Conservation (phyloP, 2,329 filamentous ascomycete genomes). For the Periconia macrospinosa region DNA sequence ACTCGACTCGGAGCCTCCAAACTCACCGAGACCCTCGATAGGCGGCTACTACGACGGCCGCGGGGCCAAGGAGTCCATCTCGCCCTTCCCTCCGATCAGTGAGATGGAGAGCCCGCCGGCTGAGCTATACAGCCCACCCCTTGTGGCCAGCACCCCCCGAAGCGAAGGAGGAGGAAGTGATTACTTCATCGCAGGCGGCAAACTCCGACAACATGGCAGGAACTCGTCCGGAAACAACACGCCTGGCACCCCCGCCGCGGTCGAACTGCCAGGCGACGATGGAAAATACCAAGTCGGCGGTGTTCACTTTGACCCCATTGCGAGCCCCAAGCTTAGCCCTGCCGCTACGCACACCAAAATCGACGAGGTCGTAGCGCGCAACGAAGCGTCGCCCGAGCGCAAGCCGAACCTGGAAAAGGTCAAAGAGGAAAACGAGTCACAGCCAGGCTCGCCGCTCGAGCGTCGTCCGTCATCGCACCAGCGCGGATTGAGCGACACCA, state of each 20-base stretch:
- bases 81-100: constrained; percentile 31
- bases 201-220: constrained; percentile 20
- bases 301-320: constrained; percentile 16
- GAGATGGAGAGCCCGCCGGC: constrained; percentile 39
- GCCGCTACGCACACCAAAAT: constrained; percentile 31
- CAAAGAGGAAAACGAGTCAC: constrained; percentile 1
- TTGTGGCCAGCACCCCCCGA: constrained; percentile 13
- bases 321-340: constrained; percentile 14
- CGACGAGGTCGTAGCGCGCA: constrained; percentile 18
- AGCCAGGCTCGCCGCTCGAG: constrained; percentile 10
- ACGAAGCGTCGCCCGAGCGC: constrained; percentile 5
- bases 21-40: constrained; percentile 26
- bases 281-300: constrained; percentile 17
- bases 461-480: constrained; percentile 34
- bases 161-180: constrained; percentile 15
- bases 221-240: constrained; percentile 31
- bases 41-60: constrained; percentile 29
- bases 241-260: constrained; percentile 26
- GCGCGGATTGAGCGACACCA: constrained; percentile 34
- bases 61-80: constrained; percentile 18
- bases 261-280: constrained; percentile 37
- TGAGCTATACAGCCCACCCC: constrained; percentile 37
- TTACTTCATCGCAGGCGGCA: constrained; percentile 27
- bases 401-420: not conserved
- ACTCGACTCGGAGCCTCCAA: constrained; percentile 33